These are phyloP conservation scores for Xylogone sp. DNA, from an alignment of 2,329 filamentous ascomycete species.

Conservation along the genomic window DNA sequence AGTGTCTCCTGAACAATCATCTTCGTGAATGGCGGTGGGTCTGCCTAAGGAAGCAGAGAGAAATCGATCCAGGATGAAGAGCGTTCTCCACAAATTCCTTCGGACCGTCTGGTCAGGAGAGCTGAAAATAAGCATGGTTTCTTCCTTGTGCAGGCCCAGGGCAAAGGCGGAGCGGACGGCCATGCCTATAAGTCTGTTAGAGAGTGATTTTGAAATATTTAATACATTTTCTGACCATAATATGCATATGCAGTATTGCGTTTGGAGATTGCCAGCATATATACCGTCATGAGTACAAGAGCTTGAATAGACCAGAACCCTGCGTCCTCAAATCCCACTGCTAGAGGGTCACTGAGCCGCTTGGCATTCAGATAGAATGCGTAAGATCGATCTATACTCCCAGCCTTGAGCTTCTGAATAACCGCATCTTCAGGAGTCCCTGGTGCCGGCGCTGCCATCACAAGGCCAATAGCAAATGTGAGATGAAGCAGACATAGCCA, in stretches of 20 bases:
- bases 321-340: constrained; percentile 53
- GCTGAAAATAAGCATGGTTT: constrained; percentile 52
- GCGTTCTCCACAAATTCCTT: constrained; percentile 58
- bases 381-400: constrained; percentile 52
- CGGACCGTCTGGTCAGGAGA: constrained; percentile 42
- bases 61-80: constrained; percentile 63
- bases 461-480: constrained; percentile 59
- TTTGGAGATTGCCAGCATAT: constrained; percentile 58
- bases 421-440: constrained; percentile 46
- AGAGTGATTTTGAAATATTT: neutral
- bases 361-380: constrained; percentile 59
- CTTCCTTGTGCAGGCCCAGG: constrained; percentile 58
- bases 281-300: constrained; percentile 59
- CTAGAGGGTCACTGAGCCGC: constrained; percentile 39
- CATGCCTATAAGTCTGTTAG: constrained; percentile 42
- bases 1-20: constrained; percentile 54
- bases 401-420: constrained; percentile 46
- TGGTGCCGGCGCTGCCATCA: constrained; percentile 49
- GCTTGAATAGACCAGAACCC: constrained; percentile 65
- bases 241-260: constrained; percentile 61
- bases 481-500: constrained; percentile 59
- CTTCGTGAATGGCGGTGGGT: constrained; percentile 57
- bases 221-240: constrained; percentile 41
- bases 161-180: constrained; percentile 60
- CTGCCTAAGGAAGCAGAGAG: constrained; percentile 59